These are phyloP conservation scores for Pistacia vera DNA, from an alignment of 345 rosid genomes.

Conservation along the genomic window DNA sequence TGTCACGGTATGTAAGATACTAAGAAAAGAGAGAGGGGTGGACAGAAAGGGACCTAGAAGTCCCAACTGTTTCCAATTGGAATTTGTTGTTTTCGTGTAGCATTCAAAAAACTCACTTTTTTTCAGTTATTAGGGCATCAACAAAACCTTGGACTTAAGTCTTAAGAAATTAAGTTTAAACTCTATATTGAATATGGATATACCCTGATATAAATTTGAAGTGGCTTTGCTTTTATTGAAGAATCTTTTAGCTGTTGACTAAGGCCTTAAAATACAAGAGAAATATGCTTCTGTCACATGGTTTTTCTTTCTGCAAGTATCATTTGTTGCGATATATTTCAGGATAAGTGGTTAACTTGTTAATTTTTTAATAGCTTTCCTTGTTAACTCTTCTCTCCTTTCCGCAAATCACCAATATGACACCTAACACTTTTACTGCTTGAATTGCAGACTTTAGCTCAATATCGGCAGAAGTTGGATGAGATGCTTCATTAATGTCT, in stretches of 20 bases:
- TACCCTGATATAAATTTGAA: background rate
- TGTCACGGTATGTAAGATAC: background rate
- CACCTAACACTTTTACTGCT: constrained; percentile 5
- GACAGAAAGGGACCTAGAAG: background rate
- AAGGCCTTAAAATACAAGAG: background rate
- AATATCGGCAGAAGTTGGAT: constrained; percentile 86
- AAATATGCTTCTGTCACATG: background rate
- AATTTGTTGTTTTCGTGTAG: background rate
- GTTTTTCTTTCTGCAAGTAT: background rate
- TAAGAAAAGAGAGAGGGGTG: background rate
- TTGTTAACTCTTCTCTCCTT: too few relatives aligned
- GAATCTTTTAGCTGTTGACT: background rate
- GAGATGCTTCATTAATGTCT: constrained; percentile 57
- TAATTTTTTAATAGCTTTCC: background rate
- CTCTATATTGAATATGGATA: background rate
- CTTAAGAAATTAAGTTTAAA: background rate
- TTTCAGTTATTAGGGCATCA: background rate
- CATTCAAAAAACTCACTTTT: background rate
- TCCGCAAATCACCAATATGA: background rate
- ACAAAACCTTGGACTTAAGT: background rate
- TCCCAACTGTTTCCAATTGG: background rate
- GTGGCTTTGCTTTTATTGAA: background rate
- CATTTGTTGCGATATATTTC: background rate
- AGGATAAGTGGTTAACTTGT: background rate
- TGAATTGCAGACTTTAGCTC: constrained; percentile 67